Base-by-base conservation (phyloP, 805 yeast species). In the Danielozyma ontarioensis region DNA sequence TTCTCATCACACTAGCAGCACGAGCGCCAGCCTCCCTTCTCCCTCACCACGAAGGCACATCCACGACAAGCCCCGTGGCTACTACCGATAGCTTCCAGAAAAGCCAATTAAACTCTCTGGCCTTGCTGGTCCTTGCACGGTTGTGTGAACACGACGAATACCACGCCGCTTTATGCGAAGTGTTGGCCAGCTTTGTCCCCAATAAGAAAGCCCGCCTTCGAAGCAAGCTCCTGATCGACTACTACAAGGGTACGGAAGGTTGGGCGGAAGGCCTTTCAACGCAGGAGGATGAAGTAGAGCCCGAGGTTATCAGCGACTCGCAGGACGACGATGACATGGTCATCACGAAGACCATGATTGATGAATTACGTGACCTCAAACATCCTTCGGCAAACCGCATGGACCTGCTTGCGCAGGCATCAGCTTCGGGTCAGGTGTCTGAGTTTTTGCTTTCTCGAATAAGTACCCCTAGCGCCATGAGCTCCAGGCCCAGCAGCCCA, bases 301-400 rank as follows among this genome's bases (percentile, higher is more conserved):
- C 37, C 13, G 56, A 52, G 27, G 44, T 41, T 4, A 46, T 53
- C 14, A 45, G 52, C 22, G 57, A 53, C 33, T 51, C 57, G 2
- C 57, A 53, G 25, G 51, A 40, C 5, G 37, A 42, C 4, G 49
- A 40, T 17, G 30, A 28, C 11, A 5, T 14, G 25, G 25, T 17
- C 22, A 19, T 19, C 22, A 19, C 6, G 8, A 6, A 10, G 8
- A 19, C 6, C 6, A 19, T 19, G 22, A 10, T 19, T 6, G 22
- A 19, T 6, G 22, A 19, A 10, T 10, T 19, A 6, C 22, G 22
- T 10, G 10, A 19, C 6, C 22, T 19, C 22, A 19, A 19, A 10
- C 22, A 19, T 6, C 8, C 6, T 10, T 19, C 22, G 22, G 22
- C 10, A 10, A 19, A 6, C 8, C 22, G 22, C 22, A 6, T 19